Base-by-base conservation (phyloP, 2,329 filamentous ascomycete genomes). In the Fusarium transvaalense region DNA sequence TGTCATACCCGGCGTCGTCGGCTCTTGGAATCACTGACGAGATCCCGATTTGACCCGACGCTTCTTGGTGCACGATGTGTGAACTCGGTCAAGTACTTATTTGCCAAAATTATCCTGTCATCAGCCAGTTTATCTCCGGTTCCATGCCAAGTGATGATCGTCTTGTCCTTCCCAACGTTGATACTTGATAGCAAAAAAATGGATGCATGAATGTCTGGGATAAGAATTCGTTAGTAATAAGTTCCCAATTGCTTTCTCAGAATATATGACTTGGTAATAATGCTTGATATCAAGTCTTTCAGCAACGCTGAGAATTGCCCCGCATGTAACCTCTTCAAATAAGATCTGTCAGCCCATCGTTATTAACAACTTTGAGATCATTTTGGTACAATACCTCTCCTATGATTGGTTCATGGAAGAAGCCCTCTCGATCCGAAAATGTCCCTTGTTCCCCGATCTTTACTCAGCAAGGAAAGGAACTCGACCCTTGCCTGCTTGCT, bases 361-460 rank as follows among this genome's bases (percentile, higher is more conserved):
- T 56, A 58, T 56, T 53, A 56, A 52, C 51, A 53, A 43, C 55
- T 56, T 52, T 71, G 58, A 58, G 56, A 56, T 55, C 58, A 43
- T 23, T 42, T 55, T 21, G 41, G 55, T 59, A 59, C 69, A 73
- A 72, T 73, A 56, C 51, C 38, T 17, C n/a, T 41, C 19, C 47
- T 45, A 47, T 73, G 66, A 73, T 73, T 73, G 71, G 71, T 25
- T 42, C 54, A 52, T 57, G 60, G 35, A 56, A 64, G 17, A 52
- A 35, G 14, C 50, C 43, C 53, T 52, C 43, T 35, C 42, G 56
- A 66, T 61, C 57, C 64, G 55, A 68, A 68, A 65, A 72, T 48
- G 56, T 68, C 54, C 64, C 67, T 51, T 63, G 66, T 42, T 68
- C 58, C 61, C 64, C 67, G 65, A 71, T 74, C 67, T 71, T 69